Conservation (phyloP, 129 eudicot genomes). For the Logfia minima region DNA sequence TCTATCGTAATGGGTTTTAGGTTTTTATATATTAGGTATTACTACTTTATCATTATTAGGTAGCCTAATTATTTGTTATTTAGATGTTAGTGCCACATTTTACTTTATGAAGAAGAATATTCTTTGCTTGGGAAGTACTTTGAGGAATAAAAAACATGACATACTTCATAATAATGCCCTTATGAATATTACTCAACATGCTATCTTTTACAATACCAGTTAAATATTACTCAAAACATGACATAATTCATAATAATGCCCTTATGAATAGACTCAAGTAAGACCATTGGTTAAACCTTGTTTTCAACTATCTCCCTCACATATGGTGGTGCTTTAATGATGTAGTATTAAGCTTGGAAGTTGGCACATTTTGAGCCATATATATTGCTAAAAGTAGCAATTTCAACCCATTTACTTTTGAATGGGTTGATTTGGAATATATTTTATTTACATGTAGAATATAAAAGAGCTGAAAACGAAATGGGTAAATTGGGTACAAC, state of each 20-base stretch:
- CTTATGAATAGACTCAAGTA: slow-evolving; percentile 11
- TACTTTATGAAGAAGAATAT: slow-evolving; percentile 41
- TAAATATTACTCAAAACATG: slow-evolving; percentile 9
- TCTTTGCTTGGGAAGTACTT: slow-evolving; percentile 38
- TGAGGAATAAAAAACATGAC: slow-evolving; percentile 25
- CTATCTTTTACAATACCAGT: slow-evolving; percentile 18
- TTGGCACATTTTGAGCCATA: no score
- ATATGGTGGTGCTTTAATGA: neutral
- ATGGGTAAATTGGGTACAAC: neutral
- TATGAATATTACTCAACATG: neutral
- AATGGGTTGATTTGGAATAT: no score
- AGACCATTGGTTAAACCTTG: neutral
- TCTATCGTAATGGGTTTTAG: slow-evolving; percentile 14
- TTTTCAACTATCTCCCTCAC: slow-evolving; percentile 2
- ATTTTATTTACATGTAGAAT: no score
- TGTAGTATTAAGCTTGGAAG: neutral
- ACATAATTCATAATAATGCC: neutral
- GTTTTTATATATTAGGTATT: slow-evolving; percentile 26
- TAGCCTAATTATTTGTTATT: slow-evolving; percentile 37
- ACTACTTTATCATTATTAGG: slow-evolving; percentile 31
- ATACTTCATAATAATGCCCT: no score
- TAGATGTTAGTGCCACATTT: slow-evolving; percentile 28
- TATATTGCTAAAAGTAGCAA: no score
- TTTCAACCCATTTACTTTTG: no score
- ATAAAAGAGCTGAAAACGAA: neutral